Evolutionary conservation across 306 rosid genomes (phyloP).

Genomic region (Cercis canadensis): DNA sequence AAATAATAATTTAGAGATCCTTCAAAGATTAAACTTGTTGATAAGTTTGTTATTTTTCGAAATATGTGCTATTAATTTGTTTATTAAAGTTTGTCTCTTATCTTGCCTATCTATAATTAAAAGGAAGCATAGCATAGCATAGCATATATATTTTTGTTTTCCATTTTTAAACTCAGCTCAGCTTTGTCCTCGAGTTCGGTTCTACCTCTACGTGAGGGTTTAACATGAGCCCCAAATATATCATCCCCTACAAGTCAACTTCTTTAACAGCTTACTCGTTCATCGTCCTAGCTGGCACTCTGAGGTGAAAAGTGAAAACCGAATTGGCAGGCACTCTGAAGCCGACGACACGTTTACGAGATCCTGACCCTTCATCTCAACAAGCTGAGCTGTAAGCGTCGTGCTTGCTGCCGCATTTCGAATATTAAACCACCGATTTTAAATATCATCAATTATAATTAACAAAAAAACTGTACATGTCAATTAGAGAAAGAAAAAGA

Average conservation of each 20-base stretch:
- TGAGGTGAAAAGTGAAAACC: slow-evolving; percentile 42
- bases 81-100: neutral
- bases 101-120: too few relatives aligned
- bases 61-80: too few relatives aligned
- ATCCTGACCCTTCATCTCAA: slow-evolving; percentile 32
- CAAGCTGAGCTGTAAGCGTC: slow-evolving; percentile 44
- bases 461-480: neutral
- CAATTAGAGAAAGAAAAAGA: slow-evolving; percentile 4
- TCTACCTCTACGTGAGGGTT: too few relatives aligned
- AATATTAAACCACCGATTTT: neutral
- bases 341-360: slow-evolving; percentile 40
- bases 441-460: neutral
- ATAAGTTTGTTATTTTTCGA: too few relatives aligned
- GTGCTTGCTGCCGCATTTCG: slow-evolving; percentile 40
- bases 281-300: slow-evolving; percentile 29
- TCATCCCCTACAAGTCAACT: too few relatives aligned
- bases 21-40: too few relatives aligned
- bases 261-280: slow-evolving; percentile 33
- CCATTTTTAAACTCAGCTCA: neutral
- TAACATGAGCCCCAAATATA: too few relatives aligned
- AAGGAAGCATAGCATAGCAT: neutral
- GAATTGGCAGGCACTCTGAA: slow-evolving; percentile 8
- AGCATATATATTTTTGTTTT: too few relatives aligned
- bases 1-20: too few relatives aligned
- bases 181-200: too few relatives aligned